A percentile compares a stretch with the other conserved stretches of the same genome.
phyloP scores from a whole-genome alignment of 2,329 filamentous ascomycete genomes.

The Aspergillus neotritici region DNA sequence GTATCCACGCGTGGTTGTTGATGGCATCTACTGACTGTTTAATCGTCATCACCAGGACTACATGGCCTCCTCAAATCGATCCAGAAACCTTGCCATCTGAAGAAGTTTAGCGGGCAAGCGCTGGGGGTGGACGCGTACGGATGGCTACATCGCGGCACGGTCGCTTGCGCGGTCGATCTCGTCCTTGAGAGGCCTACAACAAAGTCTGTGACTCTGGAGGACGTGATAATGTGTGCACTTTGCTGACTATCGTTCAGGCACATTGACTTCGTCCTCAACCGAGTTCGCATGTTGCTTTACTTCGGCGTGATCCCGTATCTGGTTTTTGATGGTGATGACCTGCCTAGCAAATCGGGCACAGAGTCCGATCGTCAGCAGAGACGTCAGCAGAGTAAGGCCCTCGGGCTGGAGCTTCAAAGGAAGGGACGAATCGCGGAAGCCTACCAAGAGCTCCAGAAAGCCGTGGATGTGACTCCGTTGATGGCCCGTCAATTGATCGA shows the following conservation, averaged over 20 bases:
- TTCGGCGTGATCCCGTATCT: slow-evolving; percentile 93
- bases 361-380: slow-evolving; percentile 70
- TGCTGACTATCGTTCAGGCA: slow-evolving; percentile 52
- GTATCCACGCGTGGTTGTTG: background rate
- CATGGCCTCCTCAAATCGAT: slow-evolving; percentile 93
- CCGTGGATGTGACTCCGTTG: slow-evolving; percentile 88
- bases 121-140: slow-evolving; percentile 96
- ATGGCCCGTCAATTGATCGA: slow-evolving; percentile 93
- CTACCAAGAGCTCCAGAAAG: slow-evolving; percentile 83
- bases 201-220: slow-evolving; percentile 53
- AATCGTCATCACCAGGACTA: slow-evolving; percentile 54
- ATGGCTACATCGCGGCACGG: slow-evolving; percentile 91
- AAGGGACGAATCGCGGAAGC: slow-evolving; percentile 78
- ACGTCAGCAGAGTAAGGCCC: slow-evolving; percentile 68
- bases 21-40: too few species aligned
- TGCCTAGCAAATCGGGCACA: slow-evolving; percentile 87
- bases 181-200: slow-evolving; percentile 81
- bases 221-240: slow-evolving; percentile 49
- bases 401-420: slow-evolving; percentile 71
- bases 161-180: slow-evolving; percentile 84
- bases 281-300: slow-evolving; percentile 88
- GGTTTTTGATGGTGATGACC: slow-evolving; percentile 90
- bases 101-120: slow-evolving; percentile 79
- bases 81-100: slow-evolving; percentile 79
- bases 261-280: slow-evolving; percentile 82